Evolutionary conservation across 1,284 basidiomycete species (phyloP), one percentile per base, ranked within the genome.

Genomic region (Rhodotorula sp.): DNA sequence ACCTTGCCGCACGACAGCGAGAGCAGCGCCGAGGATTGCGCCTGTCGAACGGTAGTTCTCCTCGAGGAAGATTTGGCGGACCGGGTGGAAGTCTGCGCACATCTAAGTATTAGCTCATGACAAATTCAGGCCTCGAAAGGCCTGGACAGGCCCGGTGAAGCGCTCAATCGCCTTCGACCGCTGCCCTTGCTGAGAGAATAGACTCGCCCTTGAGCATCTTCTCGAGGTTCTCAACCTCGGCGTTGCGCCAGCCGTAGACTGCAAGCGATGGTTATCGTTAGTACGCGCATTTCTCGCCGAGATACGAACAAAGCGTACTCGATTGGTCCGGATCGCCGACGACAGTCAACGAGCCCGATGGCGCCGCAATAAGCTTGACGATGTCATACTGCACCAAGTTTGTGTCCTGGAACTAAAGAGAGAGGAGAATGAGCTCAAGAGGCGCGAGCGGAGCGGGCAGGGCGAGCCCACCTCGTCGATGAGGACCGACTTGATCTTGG

Each of bases 271-370:
- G 15, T 2, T 10, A 17, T 15, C 49, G 48, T 19, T 8, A 24
- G 24, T 27, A 6, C 5, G 17, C 22, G 4, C 7, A 11, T 8
- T 13, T 2, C 13, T 6, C 8, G 17, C 17, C 2, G 13, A 15
- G 8, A n/a, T 2, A 10, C 13, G 17, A 10, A 15, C 6, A 36
- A 3, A 49, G 77, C 83, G 60, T 68, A 88, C 88, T 94, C 8
- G 90, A 92, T 78, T 95, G 92, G 80, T 96, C 92, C 0, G 93
- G 92, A 81, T 96, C 93, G 0, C 93, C 93, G 6, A 96, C 92
- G 49, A 94, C 86, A 8, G 89, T 93, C 36, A 94, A 84, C 70
- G 88, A 86, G 48, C 83, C 81, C 47, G 82, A 80, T 0, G 81
- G 79, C 20, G 83, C 39, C 19, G 88, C 89, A 65, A 94, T 86